Conservation (phyloP, 2,329 filamentous ascomycete genomes). For the Penicillium psychrosexuale region DNA sequence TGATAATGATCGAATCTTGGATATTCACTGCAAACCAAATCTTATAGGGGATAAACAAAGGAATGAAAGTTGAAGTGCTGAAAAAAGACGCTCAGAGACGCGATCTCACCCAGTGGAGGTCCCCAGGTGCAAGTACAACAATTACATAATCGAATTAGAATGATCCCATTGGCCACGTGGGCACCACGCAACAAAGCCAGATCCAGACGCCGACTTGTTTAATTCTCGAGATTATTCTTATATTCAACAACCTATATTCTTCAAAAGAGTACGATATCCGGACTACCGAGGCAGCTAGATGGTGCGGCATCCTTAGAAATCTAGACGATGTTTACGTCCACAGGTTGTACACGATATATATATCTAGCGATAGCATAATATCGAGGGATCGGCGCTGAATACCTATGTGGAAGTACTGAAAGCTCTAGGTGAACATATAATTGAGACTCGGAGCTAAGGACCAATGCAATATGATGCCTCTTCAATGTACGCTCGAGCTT, state of each 20-base stretch:
- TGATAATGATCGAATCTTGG: neutral
- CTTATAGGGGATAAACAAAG: slow-evolving; percentile 1
- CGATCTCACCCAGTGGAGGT: neutral
- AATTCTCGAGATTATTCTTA: no score
- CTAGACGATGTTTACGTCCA: neutral
- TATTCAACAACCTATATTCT: no score
- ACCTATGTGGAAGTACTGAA: neutral
- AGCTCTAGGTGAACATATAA: neutral
- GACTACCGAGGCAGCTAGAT: no score
- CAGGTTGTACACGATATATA: no score
- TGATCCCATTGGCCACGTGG: neutral
- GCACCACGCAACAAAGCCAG: neutral
- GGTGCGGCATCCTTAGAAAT: no score
- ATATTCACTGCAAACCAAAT: neutral
- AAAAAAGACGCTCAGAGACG: neutral
- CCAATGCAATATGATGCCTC: neutral
- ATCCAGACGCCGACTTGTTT: neutral
- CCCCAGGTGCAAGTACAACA: neutral
- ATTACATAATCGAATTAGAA: neutral
- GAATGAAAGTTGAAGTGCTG: slow-evolving; percentile 1
- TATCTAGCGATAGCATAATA: neutral
- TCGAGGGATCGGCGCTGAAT: neutral
- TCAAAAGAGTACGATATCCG: no score
- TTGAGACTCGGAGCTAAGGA: neutral
- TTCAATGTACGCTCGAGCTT: neutral